Conservation (phyloP, 257 asterid genomes). For the Catharanthus roseus region DNA sequence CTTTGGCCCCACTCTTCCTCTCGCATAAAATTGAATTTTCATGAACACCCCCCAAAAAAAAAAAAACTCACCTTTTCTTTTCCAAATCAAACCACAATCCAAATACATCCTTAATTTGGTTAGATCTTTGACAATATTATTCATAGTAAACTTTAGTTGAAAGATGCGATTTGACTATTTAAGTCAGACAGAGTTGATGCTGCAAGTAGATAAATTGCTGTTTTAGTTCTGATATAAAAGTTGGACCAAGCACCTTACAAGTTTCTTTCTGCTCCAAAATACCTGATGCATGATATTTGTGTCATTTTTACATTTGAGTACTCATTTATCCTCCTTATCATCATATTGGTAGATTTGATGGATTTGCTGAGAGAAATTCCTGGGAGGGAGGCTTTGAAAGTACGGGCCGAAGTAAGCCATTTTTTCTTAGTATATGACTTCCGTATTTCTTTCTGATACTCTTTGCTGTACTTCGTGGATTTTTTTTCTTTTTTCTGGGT, state of each 20-base stretch:
- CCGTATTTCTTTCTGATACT: constrained; percentile 8
- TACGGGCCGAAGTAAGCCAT: constrained; percentile 77
- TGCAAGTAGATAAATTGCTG: neutral
- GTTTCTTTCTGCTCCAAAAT: neutral
- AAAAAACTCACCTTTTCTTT: no score
- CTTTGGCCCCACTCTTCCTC: no score
- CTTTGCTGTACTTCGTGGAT: neutral
- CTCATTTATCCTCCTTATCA: neutral
- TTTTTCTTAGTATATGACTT: constrained; percentile 3
- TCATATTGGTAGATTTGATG: constrained; percentile 54
- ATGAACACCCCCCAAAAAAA: no score
- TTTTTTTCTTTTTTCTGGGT: neutral
- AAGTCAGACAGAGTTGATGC: neutral
- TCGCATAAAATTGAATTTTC: no score
- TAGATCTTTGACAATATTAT: no score
- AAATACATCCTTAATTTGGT: no score
- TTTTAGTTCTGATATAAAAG: neutral
- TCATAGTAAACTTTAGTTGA: neutral
- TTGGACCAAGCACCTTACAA: neutral
- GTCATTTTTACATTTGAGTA: neutral
- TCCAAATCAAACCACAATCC: no score
- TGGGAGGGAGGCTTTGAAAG: constrained; percentile 84
- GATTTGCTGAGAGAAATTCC: constrained; percentile 80
- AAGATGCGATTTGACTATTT: neutral
- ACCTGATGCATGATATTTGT: neutral